Percentiles rank a stretch among this genome's conserved stretches.
Conservation (phyloP, 352 stramenopile genomes). For the Globisporangium spiculum region DNA sequence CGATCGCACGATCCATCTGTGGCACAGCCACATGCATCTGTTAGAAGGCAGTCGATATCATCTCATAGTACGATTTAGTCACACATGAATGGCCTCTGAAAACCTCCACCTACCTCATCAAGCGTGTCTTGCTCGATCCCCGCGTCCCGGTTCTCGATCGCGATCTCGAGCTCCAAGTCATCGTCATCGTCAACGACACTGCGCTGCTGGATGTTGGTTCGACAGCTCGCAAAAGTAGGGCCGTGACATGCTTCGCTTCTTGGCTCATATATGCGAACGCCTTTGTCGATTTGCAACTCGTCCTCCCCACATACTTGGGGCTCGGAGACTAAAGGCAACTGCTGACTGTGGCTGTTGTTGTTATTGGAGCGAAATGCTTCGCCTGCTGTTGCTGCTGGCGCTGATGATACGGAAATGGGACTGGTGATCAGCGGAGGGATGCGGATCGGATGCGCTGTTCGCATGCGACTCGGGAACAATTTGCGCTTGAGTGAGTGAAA, state of each 20-base stretch:
- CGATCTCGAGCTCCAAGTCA: conserved; percentile 37
- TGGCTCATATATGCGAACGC: conserved; percentile 12
- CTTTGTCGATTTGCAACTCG: background rate
- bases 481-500: conserved; percentile 56
- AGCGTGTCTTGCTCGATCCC: conserved; percentile 35
- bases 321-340: too few relatives aligned
- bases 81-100: background rate
- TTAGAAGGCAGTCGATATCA: background rate
- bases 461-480: conserved; percentile 50
- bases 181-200: conserved; percentile 25
- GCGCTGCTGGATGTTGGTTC: background rate
- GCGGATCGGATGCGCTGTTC: conserved; percentile 30
- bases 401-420: conserved; percentile 25
- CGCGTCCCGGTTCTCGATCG: conserved; percentile 29
- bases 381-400: background rate
- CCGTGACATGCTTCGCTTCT: background rate
- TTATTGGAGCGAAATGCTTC: background rate
- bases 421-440: conserved; percentile 46
- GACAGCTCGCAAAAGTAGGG: background rate
- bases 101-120: conserved; percentile 27
- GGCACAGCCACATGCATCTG: background rate
- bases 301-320: background rate
- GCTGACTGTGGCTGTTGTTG: background rate
- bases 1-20: conserved; percentile 49
- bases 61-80: too few relatives aligned